Evolutionary conservation across 495 filamentous ascomycete species (phyloP).

Genomic region (Cryomyces antarcticus): DNA sequence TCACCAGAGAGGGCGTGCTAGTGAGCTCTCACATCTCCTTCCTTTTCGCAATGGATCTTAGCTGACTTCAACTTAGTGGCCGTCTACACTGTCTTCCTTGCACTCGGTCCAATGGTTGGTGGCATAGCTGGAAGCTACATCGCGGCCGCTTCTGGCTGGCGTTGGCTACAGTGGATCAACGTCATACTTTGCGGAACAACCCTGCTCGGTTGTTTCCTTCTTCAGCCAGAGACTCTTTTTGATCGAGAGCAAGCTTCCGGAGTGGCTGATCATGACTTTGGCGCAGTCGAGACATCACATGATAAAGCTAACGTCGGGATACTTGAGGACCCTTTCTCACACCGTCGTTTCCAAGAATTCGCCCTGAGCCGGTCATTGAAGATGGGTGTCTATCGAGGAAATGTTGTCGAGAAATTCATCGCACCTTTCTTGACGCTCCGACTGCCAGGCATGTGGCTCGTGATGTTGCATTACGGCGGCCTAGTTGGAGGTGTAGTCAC

Average conservation of each 20-base stretch:
- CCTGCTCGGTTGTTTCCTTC: slow-evolving; percentile 7
- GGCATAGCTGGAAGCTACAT: slow-evolving; percentile 12
- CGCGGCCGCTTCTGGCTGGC: slow-evolving; percentile 4
- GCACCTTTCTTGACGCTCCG: slow-evolving; percentile 8
- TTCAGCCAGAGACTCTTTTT: slow-evolving; percentile 13
- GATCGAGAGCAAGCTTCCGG: slow-evolving; percentile 1
- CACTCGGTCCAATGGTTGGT: slow-evolving; percentile 7
- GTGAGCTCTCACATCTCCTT: not conserved
- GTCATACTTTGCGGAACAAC: slow-evolving; percentile 12
- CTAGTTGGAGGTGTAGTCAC: slow-evolving; percentile 13
- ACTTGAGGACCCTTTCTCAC: slow-evolving; percentile 4
- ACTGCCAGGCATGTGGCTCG: slow-evolving; percentile 14
- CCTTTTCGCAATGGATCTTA: not conserved
- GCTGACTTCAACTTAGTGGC: slow-evolving; percentile 2
- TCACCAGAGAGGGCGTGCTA: slow-evolving; percentile 10
- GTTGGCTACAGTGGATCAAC: slow-evolving; percentile 13
- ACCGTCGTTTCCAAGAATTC: not conserved
- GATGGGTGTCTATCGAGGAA: slow-evolving; percentile 5
- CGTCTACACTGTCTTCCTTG: slow-evolving; percentile 13
- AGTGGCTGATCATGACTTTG: not conserved
- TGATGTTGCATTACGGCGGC: slow-evolving; percentile 13
- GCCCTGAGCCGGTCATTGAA: slow-evolving; percentile 2
- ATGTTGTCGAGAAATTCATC: slow-evolving; percentile 7
- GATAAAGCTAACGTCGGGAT: not conserved
- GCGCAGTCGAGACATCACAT: not conserved